A percentile compares a stretch with the other conserved stretches of the same genome.
phyloP scores from a whole-genome alignment of 2,329 filamentous ascomycete species.

The Hypoxylon sp. region DNA sequence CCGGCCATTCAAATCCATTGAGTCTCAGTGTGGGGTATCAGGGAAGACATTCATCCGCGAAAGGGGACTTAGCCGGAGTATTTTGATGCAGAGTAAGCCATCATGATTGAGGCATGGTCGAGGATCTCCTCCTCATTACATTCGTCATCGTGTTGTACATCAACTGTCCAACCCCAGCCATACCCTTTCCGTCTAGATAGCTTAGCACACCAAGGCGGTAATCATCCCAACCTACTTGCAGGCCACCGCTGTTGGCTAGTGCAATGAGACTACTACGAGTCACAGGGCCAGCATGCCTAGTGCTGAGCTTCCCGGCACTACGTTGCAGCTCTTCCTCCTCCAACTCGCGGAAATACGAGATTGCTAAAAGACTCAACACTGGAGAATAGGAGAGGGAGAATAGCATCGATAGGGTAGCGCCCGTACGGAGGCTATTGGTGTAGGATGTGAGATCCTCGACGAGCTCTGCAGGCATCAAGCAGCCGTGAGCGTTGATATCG shows the following conservation, averaged over 20 bases:
- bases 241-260: conserved; percentile 74
- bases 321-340: conserved; percentile 67
- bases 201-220: conserved; percentile 80
- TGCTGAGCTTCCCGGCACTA: conserved; percentile 55
- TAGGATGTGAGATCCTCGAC: conserved; percentile 62
- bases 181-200: conserved; percentile 73
- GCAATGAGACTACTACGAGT: conserved; percentile 73
- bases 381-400: conserved; percentile 73
- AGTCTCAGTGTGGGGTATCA: too few relatives aligned
- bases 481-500: conserved; percentile 73
- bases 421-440: conserved; percentile 61
- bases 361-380: conserved; percentile 66
- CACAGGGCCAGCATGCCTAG: conserved; percentile 75
- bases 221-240: conserved; percentile 76
- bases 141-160: conserved; percentile 87
- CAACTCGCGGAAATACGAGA: conserved; percentile 65
- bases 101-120: background rate
- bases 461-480: conserved; percentile 61
- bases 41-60: background rate
- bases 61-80: background rate
- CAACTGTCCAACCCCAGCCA: conserved; percentile 75
- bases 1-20: background rate
- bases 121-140: conserved; percentile 64
- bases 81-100: conserved; percentile 4
- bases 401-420: conserved; percentile 60